phyloP scores from a whole-genome alignment of 371 early-diverging fungal species.

The Batkoa obscura region DNA sequence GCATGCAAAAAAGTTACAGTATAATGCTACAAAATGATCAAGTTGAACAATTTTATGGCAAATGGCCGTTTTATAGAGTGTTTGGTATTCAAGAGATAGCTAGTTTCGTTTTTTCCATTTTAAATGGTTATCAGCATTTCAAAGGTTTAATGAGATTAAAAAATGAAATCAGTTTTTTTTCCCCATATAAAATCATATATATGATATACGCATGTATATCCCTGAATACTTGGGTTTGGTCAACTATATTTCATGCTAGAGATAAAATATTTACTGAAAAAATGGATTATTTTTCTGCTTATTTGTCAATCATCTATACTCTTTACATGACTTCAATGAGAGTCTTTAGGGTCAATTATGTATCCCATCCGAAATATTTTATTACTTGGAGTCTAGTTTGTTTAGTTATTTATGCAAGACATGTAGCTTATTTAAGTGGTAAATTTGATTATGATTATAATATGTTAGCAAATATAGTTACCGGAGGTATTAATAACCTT shows the following conservation, averaged over 20 bases:
- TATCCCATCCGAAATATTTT: neutral
- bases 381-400: slow-evolving; percentile 11
- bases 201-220: slow-evolving; percentile 29
- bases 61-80: slow-evolving; percentile 87
- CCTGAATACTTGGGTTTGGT: slow-evolving; percentile 86
- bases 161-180: neutral
- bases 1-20: slow-evolving; percentile 42
- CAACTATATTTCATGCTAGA: slow-evolving; percentile 75
- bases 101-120: slow-evolving; percentile 69
- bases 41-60: slow-evolving; percentile 71
- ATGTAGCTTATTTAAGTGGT: slow-evolving; percentile 18
- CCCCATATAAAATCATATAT: neutral
- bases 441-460: slow-evolving; percentile 87
- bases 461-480: slow-evolving; percentile 57
- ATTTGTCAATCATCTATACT: slow-evolving; percentile 11
- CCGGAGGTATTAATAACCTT: slow-evolving; percentile 50
- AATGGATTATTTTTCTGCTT: slow-evolving; percentile 88
- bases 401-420: slow-evolving; percentile 25
- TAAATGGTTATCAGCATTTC: slow-evolving; percentile 62
- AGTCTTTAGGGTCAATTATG: neutral
- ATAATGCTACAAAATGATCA: slow-evolving; percentile 12
- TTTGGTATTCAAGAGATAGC: slow-evolving; percentile 88
- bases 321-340: slow-evolving; percentile 2
- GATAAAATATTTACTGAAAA: slow-evolving; percentile 72
- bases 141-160: neutral